phyloP scores from a whole-genome alignment of 768 basidiomycete species.

The Jaapia argillacea region DNA sequence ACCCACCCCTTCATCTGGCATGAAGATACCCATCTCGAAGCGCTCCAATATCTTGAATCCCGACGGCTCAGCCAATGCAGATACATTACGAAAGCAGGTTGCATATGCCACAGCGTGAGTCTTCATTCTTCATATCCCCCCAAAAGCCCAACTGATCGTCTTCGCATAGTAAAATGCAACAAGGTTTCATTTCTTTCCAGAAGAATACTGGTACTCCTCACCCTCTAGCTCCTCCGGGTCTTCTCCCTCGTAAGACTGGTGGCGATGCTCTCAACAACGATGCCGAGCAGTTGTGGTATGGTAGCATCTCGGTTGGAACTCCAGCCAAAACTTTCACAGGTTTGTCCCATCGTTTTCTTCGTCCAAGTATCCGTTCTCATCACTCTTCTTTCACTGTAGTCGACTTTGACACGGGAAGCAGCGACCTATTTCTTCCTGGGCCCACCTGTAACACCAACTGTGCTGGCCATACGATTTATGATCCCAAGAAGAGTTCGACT shows the following conservation, averaged over 20 bases:
- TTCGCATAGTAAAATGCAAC: slow-evolving; percentile 6
- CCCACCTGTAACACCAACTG: slow-evolving; percentile 20
- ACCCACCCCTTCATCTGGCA: neutral
- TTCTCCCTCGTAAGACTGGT: neutral
- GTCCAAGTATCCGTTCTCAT: neutral
- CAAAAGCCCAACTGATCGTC: neutral
- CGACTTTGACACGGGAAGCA: slow-evolving; percentile 28
- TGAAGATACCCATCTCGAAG: neutral
- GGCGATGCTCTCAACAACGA: slow-evolving; percentile 15
- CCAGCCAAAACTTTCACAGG: slow-evolving; percentile 20
- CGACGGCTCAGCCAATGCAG: neutral
- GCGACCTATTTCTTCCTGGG: slow-evolving; percentile 25
- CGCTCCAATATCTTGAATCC: neutral
- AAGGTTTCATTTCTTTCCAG: slow-evolving; percentile 5
- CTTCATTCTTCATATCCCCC: neutral
- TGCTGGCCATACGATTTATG: slow-evolving; percentile 20
- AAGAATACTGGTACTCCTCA: slow-evolving; percentile 8
- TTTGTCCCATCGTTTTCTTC: neutral
- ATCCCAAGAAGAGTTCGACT: slow-evolving; percentile 20
- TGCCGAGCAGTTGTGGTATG: slow-evolving; percentile 23
- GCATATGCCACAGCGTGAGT: neutral
- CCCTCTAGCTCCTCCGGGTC: neutral
- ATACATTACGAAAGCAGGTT: neutral
- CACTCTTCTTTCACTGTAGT: slow-evolving; percentile 14
- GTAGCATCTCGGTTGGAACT: slow-evolving; percentile 27